phyloP scores from a whole-genome alignment of 2,329 filamentous ascomycete species.

The Ophiostoma fasciatum region DNA sequence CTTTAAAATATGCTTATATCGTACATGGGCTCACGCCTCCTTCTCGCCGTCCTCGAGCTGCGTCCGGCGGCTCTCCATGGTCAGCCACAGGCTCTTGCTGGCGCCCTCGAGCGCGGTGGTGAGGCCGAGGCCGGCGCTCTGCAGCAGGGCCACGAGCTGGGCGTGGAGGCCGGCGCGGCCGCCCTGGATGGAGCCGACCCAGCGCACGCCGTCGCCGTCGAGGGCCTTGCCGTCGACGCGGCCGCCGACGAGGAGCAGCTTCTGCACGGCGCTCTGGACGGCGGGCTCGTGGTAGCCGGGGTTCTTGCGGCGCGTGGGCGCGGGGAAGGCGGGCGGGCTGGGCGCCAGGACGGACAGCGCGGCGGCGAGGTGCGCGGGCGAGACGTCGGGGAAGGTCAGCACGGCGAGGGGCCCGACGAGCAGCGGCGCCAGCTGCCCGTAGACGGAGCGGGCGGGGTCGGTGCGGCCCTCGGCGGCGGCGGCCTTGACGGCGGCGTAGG shows the following conservation, averaged over 20 bases:
- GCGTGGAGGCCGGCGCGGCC: constrained; percentile 67
- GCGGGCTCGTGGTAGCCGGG: constrained; percentile 68
- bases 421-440: constrained; percentile 54
- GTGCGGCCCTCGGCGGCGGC: constrained; percentile 16
- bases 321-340: constrained; percentile 55
- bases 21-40: not conserved
- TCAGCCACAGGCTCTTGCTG: constrained; percentile 70
- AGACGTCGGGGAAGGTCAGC: constrained; percentile 67
- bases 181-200: constrained; percentile 61
- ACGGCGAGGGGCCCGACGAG: constrained; percentile 70
- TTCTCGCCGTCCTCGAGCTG: constrained; percentile 61
- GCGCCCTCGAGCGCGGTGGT: constrained; percentile 68
- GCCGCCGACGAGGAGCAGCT: constrained; percentile 75
- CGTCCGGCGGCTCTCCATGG: constrained; percentile 66
- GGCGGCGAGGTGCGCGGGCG: constrained; percentile 68
- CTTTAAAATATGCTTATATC: not conserved
- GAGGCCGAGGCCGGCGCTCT: constrained; percentile 63
- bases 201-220: constrained; percentile 52
- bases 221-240: constrained; percentile 76
- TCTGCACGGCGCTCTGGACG: constrained; percentile 71
- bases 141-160: constrained; percentile 68
- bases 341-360: constrained; percentile 68
- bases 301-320: constrained; percentile 59
- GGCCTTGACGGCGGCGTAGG: constrained; percentile 25
- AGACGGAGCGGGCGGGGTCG: constrained; percentile 24